Evolutionary conservation across 1,284 basidiomycete genomes (phyloP), one percentile per base, ranked within the genome.

Genomic region (Irpex sp.): DNA sequence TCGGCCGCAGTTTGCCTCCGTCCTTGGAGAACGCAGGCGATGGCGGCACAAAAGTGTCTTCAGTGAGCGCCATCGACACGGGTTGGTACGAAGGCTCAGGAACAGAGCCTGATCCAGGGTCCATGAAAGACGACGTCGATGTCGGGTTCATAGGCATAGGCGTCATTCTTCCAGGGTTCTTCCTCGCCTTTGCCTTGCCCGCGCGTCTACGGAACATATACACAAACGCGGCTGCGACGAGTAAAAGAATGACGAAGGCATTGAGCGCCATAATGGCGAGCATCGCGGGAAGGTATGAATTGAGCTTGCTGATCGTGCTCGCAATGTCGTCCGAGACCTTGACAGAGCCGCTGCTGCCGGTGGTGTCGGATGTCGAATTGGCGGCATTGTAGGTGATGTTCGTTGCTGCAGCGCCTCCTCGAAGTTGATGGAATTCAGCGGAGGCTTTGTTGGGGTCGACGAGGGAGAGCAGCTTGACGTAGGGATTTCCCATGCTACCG

Each of bases 51-150:
- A 88, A 87, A 3, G 86, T 87, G 68, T 89, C 87, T 58, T 90
- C 88, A 21, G 85, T 86, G 64, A 90, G 71, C 35, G 88, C 88
- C 86, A 89, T 86, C 39, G 88, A 90, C 48, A 90, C 87, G 5
- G 87, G 86, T 67, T 88, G 77, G 69, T 90, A 89, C 35, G 73
- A 69, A 64, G 85, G 84, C 54, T 21, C 52, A 28, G 52, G 59
- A 19, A 51, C 60, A 10, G 61, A 37, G 58, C 47, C 59, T 72
- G 66, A n/a, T 12, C 21, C 21, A 54, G 18, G 57, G 66, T 21
- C 58, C 18, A 64, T 63, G 60, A 67, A 71, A 18, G 69, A 63
- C 21, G 70, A 66, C 58, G 66, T 62, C 18, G 70, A 67, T 49
- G 66, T 62, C 55, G 68, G 64, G 57, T 68, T 68, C 64, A 78